phyloP scores from a whole-genome alignment of 495 filamentous ascomycete genomes.

The Penicillium tannophilum region DNA sequence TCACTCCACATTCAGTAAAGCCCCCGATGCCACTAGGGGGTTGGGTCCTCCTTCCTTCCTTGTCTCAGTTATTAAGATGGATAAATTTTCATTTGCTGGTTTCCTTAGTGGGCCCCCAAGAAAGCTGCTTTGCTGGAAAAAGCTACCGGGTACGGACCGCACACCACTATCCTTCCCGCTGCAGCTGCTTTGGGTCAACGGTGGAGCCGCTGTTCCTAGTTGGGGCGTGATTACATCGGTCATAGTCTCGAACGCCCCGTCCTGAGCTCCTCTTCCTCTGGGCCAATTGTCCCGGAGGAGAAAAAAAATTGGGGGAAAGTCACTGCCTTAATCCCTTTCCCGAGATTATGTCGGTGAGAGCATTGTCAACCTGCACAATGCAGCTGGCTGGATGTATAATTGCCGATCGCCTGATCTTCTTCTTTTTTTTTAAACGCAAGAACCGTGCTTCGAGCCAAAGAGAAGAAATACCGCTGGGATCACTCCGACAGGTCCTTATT shows the following conservation, averaged over 20 bases:
- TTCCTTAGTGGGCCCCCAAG: conserved; percentile 13
- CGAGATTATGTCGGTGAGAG: conserved; percentile 36
- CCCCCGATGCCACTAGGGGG: conserved; percentile 1
- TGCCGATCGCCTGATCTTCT: conserved; percentile 37
- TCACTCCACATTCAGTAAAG: conserved; percentile 2
- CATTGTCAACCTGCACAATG: conserved; percentile 28
- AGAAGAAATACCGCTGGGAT: conserved; percentile 19
- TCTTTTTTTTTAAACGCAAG: background rate
- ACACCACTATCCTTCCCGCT: conserved; percentile 20
- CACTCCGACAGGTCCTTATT: conserved; percentile 29
- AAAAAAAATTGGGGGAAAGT: conserved; percentile 6
- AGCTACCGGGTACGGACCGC: conserved; percentile 30
- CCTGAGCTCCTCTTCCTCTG: conserved; percentile 3
- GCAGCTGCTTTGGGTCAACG: conserved; percentile 17
- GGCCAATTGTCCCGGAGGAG: background rate
- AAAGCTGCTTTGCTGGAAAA: conserved; percentile 23
- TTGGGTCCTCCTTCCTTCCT: background rate
- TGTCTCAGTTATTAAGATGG: background rate
- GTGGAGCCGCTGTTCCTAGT: conserved; percentile 5
- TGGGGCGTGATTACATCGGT: conserved; percentile 13
- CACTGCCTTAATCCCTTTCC: conserved; percentile 15
- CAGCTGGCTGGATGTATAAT: conserved; percentile 28
- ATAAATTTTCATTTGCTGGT: background rate
- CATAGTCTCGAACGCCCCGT: conserved; percentile 6
- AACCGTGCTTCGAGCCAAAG: background rate